phyloP scores from a whole-genome alignment of 106 monocot species.

The Dioscorea zingiberensis region DNA sequence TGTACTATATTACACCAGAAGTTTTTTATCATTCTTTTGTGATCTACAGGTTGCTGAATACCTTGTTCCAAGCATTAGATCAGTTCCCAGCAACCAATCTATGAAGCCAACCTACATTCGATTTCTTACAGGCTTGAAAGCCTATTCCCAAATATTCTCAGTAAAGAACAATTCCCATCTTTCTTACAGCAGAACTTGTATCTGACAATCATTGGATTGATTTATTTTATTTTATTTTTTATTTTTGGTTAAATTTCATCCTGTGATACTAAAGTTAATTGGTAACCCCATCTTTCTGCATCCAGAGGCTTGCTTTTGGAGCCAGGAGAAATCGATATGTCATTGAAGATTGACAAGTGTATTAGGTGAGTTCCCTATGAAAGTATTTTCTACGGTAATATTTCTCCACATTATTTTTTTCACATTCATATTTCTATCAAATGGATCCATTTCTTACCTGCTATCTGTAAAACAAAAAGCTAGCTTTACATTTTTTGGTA shows the following conservation, averaged over 20 bases:
- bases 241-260: not conserved
- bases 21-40: no score
- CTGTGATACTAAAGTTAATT: not conserved
- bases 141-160: conserved; percentile 96
- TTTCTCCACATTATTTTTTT: no score
- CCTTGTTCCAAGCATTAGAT: conserved; percentile 76
- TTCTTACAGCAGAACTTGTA: not conserved
- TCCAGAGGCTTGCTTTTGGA: conserved; percentile 92
- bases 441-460: no score
- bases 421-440: no score
- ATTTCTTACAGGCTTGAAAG: conserved; percentile 93
- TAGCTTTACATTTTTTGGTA: no score
- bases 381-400: no score
- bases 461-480: no score
- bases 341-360: conserved; percentile 55
- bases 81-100: conserved; percentile 40
- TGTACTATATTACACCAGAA: no score
- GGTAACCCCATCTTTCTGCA: conserved; percentile 8
- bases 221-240: no score
- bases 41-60: conserved; percentile 81
- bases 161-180: conserved; percentile 35
- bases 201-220: not conserved
- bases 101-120: conserved; percentile 90
- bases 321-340: conserved; percentile 76
- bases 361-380: no score